A percentile compares a stretch with the other conserved stretches of the same genome.
These are phyloP conservation scores for Truncatella angustata DNA, from an alignment of 2,329 filamentous ascomycete species.

Conservation along the genomic window DNA sequence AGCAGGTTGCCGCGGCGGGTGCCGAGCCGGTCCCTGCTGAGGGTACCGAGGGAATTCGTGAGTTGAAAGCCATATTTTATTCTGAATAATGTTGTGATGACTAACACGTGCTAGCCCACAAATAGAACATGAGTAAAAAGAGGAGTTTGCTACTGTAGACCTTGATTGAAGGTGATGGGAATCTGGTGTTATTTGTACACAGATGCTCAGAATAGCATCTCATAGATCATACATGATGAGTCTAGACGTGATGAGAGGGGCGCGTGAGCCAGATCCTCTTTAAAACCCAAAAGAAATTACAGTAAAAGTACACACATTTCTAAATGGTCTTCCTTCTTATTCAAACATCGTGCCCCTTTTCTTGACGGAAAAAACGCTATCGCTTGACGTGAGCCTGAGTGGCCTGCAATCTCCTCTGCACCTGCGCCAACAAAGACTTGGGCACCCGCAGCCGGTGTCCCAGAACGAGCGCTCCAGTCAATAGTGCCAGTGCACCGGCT, in stretches of 20 bases:
- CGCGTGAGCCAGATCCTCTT: not conserved
- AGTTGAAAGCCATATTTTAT: not conserved
- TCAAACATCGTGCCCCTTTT: not conserved
- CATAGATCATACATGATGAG: not conserved
- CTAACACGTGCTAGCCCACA: slow-evolving; percentile 3
- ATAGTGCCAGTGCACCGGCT: slow-evolving; percentile 79
- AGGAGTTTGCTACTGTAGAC: not conserved
- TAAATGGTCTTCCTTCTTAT: not conserved
- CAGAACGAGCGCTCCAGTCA: slow-evolving; percentile 79
- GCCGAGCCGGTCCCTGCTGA: slow-evolving; percentile 3
- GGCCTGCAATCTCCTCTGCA: slow-evolving; percentile 46
- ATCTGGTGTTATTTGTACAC: slow-evolving; percentile 3
- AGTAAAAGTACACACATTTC: slow-evolving; percentile 8
- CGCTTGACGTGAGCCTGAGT: not conserved
- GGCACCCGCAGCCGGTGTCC: slow-evolving; percentile 77
- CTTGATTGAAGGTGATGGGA: not conserved
- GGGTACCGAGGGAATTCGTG: slow-evolving; percentile 8
- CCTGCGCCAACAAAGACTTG: slow-evolving; percentile 57
- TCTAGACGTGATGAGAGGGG: slow-evolving; percentile 4
- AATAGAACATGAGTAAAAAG: not conserved
- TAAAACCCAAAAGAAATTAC: not conserved
- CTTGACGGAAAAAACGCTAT: not conserved
- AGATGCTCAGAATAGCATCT: not conserved
- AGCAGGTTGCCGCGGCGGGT: slow-evolving; percentile 1
- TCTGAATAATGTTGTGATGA: not conserved